Evolutionary conservation across 2,329 filamentous ascomycete genomes (phyloP).

Genomic region (Cercospora zeae-maydis): DNA sequence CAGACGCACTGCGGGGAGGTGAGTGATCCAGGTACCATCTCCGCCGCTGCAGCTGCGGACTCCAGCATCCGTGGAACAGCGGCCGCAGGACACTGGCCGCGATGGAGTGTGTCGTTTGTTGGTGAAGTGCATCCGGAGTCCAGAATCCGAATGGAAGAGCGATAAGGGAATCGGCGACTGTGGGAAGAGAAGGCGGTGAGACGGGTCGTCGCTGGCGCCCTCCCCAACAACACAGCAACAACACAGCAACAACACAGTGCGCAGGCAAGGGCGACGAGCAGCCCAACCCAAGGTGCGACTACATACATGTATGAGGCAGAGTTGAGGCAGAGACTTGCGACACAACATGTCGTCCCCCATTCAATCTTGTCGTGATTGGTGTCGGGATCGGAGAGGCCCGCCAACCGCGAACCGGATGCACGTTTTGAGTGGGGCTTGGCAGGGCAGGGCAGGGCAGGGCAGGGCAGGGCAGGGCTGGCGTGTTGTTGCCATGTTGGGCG

Average conservation of each 20-base stretch:
- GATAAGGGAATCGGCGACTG: not conserved
- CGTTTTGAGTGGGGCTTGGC: not conserved
- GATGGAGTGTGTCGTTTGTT: not conserved
- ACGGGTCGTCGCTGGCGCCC: not conserved
- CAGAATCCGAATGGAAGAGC: too few species aligned
- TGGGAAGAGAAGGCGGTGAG: not conserved
- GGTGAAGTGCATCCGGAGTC: not conserved
- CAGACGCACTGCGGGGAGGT: not conserved
- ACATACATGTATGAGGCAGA: too few species aligned
- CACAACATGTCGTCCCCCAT: not conserved
- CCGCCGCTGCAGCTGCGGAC: not conserved
- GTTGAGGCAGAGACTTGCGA: not conserved
- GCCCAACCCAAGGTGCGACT: not conserved
- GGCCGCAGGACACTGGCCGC: not conserved
- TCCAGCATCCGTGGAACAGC: not conserved
- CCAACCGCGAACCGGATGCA: not conserved
- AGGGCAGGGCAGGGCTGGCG: not conserved
- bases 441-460: not conserved
- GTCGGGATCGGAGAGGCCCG: not conserved
- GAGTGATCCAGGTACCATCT: constrained; percentile 5
- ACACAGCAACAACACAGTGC: not conserved
- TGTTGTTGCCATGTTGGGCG: not conserved
- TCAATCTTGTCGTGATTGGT: not conserved
- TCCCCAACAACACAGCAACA: not conserved
- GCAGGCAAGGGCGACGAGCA: not conserved